Percentiles rank a stretch among this genome's conserved stretches.
phyloP scores from a whole-genome alignment of 257 asterid genomes.

The Solanum chilense region DNA sequence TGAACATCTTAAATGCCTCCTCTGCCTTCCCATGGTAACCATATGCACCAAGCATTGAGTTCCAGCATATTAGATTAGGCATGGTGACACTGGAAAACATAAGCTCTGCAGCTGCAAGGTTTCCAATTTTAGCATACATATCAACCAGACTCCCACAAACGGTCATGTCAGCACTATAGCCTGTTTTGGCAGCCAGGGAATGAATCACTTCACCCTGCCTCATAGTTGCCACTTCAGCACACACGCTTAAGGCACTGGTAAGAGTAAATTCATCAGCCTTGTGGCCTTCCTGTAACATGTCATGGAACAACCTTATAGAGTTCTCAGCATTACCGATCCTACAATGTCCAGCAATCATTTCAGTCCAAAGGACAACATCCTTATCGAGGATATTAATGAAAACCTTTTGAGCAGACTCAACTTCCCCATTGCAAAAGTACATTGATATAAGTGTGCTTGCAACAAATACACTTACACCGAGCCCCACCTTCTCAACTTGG shows the following conservation, averaged over 20 bases:
- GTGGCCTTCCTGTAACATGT: slow-evolving; percentile 28
- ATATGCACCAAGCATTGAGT: slow-evolving; percentile 70
- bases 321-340: slow-evolving; percentile 51
- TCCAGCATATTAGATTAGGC: slow-evolving; percentile 70
- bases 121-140: slow-evolving; percentile 80
- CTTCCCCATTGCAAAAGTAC: slow-evolving; percentile 56
- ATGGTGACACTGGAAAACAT: slow-evolving; percentile 19
- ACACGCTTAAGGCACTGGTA: slow-evolving; percentile 59
- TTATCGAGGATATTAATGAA: slow-evolving; percentile 31
- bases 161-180: slow-evolving; percentile 38
- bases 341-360: slow-evolving; percentile 74
- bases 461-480: slow-evolving; percentile 22
- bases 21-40: slow-evolving; percentile 60
- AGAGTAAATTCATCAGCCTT: slow-evolving; percentile 44
- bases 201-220: slow-evolving; percentile 79
- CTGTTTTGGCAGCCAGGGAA: slow-evolving; percentile 45
- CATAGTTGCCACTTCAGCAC: slow-evolving; percentile 65
- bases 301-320: slow-evolving; percentile 40
- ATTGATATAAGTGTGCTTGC: slow-evolving; percentile 55
- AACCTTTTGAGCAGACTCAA: slow-evolving; percentile 34
- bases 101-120: slow-evolving; percentile 39
- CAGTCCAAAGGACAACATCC: slow-evolving; percentile 85
- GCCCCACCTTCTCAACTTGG: slow-evolving; percentile 54
- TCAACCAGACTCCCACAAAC: slow-evolving; percentile 61
- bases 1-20: slow-evolving; percentile 40